These are phyloP conservation scores for Plenodomus tracheiphilus DNA, from an alignment of 2,329 filamentous ascomycete genomes.

Conservation along the genomic window DNA sequence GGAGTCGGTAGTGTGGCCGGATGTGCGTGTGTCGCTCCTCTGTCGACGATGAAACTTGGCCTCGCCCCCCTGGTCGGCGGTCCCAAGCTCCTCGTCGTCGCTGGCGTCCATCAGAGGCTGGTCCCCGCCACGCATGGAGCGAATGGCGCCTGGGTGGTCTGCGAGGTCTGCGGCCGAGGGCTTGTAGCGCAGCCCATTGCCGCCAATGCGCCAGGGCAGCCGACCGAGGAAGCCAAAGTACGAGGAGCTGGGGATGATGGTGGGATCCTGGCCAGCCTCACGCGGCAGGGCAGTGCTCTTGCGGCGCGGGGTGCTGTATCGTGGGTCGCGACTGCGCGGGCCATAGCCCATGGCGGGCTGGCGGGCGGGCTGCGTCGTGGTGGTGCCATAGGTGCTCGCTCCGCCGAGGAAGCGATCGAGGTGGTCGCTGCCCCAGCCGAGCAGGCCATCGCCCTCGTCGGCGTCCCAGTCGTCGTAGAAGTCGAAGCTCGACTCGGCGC, in stretches of 20 bases:
- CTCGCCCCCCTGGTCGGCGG: slow-evolving; percentile 20
- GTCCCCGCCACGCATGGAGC: slow-evolving; percentile 62
- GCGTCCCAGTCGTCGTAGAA: slow-evolving; percentile 98
- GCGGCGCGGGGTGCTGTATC: slow-evolving; percentile 45
- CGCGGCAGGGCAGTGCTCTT: slow-evolving; percentile 59
- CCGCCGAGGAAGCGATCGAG: slow-evolving; percentile 81
- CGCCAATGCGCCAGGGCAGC: slow-evolving; percentile 82
- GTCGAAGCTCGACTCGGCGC: slow-evolving; percentile 86
- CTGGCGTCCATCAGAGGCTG: slow-evolving; percentile 70
- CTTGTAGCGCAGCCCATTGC: slow-evolving; percentile 78
- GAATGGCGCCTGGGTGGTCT: slow-evolving; percentile 72
- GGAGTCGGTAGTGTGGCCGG: slow-evolving; percentile 81
- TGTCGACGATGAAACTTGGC: slow-evolving; percentile 54
- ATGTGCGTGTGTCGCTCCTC: slow-evolving; percentile 78
- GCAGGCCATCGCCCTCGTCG: slow-evolving; percentile 63
- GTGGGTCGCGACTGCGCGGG: slow-evolving; percentile 57
- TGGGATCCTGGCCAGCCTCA: slow-evolving; percentile 68
- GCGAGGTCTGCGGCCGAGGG: slow-evolving; percentile 89
- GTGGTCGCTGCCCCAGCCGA: slow-evolving; percentile 81
- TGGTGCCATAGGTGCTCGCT: slow-evolving; percentile 59
- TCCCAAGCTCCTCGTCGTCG: slow-evolving; percentile 47
- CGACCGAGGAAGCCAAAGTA: slow-evolving; percentile 82
- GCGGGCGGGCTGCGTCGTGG: slow-evolving; percentile 61
- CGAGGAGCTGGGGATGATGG: slow-evolving; percentile 85
- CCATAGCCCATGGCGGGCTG: slow-evolving; percentile 91